Evolutionary conservation across 2,329 filamentous ascomycete species (phyloP), one percentile per base, ranked within the genome.

Genomic region (Huntiella moniliformis): DNA sequence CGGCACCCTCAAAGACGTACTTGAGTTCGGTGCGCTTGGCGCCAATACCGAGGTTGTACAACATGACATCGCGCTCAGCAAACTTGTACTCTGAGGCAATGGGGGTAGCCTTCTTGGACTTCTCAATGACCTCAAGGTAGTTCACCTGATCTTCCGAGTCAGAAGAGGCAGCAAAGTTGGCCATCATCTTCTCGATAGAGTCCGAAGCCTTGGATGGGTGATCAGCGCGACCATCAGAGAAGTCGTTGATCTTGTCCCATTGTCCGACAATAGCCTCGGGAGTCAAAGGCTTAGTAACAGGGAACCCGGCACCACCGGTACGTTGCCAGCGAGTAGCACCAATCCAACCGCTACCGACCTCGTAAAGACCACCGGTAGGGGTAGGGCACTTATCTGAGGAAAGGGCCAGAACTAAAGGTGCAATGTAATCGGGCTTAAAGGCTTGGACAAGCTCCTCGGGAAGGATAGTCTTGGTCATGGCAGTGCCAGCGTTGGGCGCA

Each of bases 381-480:
- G 82, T 76, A 22, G 91, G 88, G 45, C 86, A 77, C 65, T 84
- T 83, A 67, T 98, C 91, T 60, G 77, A 84, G 62, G 63, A 70
- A 48, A 98, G 81, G 38, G 87, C 77, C 46, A 88, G 77, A 44
- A 98, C 87, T 34, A 96, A 67, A 51, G 91, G 91, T 45, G 91
- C 91, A 61, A 98, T 87, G 64, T 94, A 96, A 60, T 96, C 88
- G 50, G 91, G 91, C 77, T 96, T 98, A 73, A 98, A 94, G 39
- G 91, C 88, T 68, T 96, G 87, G 13, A 98, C 87, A 67, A 96
- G 77, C 68, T 98, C 91, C 65, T 94, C 86, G 28, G 91, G 91
- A 70, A 98, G 74, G 60, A 98, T 83, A 43, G 83, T 88, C 54
- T 79, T 75, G 47, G 91, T 98, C 83, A 98, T 91, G 59, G 80